Evolutionary conservation across 768 basidiomycete genomes (phyloP), one percentile per base, ranked within the genome.

Genomic region (Chalciporus sphaerocephalus): DNA sequence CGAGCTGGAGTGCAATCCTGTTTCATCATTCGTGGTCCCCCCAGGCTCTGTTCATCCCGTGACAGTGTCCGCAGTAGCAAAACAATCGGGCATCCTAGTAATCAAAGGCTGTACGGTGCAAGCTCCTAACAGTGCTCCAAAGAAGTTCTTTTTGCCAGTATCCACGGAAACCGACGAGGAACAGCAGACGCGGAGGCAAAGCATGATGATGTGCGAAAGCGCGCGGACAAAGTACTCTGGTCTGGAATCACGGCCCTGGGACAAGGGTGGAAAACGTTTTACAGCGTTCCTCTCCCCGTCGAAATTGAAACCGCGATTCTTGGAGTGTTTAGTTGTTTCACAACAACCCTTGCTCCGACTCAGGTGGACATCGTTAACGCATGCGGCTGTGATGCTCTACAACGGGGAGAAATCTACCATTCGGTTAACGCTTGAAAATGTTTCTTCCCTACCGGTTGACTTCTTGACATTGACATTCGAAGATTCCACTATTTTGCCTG

Each of bases 331-430:
- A 28, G 90, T 97, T 16, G 80, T 95, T 16, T 83, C 86, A 2
- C 85, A 91, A 56, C 90, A 93, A 58, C 96, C 96, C 8, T 65
- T 93, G 24, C 70, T 98, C 44, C 80, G 91, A 50, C 85, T 99
- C 61, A 77, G 89, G 44, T 74, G 89, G 59, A 89, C 86, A 13
- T 91, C 89, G n/a, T 69, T 96, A 17, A 94, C 88, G 1, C 92
- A 96, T 55, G 92, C 92, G 1, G 92, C 94, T 0, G 70, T 97
- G 20, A 95, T 96, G 91, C 71, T 98, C 40, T 97, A 95, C 59
- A 81, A 95, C 38, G 96, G 96, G 25, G 96, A 99, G 71, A 83
- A 69, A 94, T 88, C 91, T 2, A 79, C 72, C 5, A 81, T 98
- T 38, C 83, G 88, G 3, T 73, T 98, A 36, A 91, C 87, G 1